Base-by-base conservation (phyloP, 1,284 basidiomycete genomes). In the Rhodotorula sp. region DNA sequence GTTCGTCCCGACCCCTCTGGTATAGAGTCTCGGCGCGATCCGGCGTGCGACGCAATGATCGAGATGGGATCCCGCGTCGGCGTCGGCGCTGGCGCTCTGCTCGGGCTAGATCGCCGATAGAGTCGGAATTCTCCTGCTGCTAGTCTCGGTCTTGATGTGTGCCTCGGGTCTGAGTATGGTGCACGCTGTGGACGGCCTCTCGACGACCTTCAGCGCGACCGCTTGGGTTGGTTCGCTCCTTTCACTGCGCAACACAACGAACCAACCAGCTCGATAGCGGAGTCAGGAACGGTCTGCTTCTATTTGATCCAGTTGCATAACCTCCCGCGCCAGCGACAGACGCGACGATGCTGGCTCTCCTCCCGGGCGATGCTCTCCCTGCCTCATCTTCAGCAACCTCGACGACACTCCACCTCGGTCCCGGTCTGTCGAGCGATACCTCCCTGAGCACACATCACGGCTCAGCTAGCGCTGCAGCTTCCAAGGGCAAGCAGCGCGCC, bases 291-390 rank as follows among this genome's bases (percentile, higher is more conserved):
- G 8, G 12, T 14, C 38, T 43, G 10, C 10, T 14, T 10, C 38
- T 43, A 10, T 2, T 43, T 0, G 8, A 1, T 12, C 14, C 56
- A 18, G 5, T 2, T 19, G 21, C 1, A 3, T 10, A 18, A 3
- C 5, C 28, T 23, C 23, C 5, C 38, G 21, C 21, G 2, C 5
- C 1, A 10, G 7, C 52, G 6, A 56, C 7, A 52, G 23, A 8
- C 28, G 38, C 38, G 3, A 48, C 50, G 12, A 71, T 71, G 70
- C 70, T 66, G 48, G 66, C 71, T 15, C 55, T 71, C 43, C 57
- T 74, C 38, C 74, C 74, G 3, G 74, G 74, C 28, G 74, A 76
- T 55, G 57, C 63, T 2, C 65, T 76, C 31, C 72, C 74, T 2
- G 54, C 70, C 15, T 34, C 64, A 14, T 68, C 68, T 3, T 57